Conservation (phyloP, 176 grass and related monocot genomes). For the Carex kokanica region DNA sequence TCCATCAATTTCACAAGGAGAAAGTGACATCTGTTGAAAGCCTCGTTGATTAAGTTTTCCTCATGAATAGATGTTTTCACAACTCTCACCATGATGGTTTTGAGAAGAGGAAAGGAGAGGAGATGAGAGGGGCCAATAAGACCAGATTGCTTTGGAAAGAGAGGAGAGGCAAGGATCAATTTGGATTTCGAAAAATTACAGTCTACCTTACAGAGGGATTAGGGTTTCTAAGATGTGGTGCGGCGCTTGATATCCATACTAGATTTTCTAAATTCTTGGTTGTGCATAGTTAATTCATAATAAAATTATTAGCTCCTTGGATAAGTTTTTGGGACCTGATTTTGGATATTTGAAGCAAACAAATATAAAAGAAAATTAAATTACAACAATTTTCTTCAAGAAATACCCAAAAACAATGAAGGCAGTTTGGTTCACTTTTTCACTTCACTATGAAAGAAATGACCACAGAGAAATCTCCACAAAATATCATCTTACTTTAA, state of each 20-base stretch:
- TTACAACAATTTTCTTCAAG: background rate
- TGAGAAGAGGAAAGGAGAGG: background rate
- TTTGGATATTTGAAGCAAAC: background rate
- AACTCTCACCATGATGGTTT: background rate
- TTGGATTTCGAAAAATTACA: background rate
- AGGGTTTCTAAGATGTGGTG: background rate
- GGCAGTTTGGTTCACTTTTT: background rate
- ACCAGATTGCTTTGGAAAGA: background rate
- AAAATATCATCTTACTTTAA: background rate
- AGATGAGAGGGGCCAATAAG: no score
- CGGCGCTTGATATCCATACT: background rate
- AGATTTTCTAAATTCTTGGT: background rate
- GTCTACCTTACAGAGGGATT: background rate
- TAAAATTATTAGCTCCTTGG: background rate
- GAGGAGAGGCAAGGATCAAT: background rate
- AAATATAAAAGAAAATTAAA: background rate
- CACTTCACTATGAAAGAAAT: background rate
- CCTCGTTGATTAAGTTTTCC: background rate
- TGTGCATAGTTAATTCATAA: background rate
- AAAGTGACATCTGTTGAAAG: conserved; percentile 19
- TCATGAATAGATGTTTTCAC: background rate
- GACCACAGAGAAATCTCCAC: background rate
- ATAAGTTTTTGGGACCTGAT: background rate
- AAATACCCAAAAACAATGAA: background rate
- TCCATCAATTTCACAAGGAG: conserved; percentile 23